Evolutionary conservation across 179 eudicot species (phyloP), one percentile per base, ranked within the genome.

Genomic region (Heliamphora pulchella): DNA sequence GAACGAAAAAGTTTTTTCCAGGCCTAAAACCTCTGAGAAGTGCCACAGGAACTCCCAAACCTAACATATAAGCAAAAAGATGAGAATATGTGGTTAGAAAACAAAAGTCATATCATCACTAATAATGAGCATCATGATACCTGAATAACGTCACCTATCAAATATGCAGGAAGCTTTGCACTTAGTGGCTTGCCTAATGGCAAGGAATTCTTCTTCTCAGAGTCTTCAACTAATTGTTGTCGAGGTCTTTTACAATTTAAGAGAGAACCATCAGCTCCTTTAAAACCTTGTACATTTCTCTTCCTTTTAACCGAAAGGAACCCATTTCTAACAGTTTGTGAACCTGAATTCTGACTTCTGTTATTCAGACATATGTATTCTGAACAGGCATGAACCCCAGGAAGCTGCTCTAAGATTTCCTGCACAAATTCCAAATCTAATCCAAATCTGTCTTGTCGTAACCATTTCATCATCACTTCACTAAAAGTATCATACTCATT

Each of bases 371-470:
- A 78, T 81, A 84, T 86, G 86, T 96, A 96, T 20, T 74, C 82
- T 64, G 86, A 78, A 85, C 97, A 93, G 47, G 82, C 81, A 63
- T 66, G 58, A 74, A 83, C 89, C 69, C 83, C 88, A 75, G 98
- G 96, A 83, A 88, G 92, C 78, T 90, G 89, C 81, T 96, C 99
- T 65, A 96, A 61, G 77, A 92, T 87, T 82, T 96, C 99, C 80
- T 89, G 98, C 58, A 96, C 94, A 82, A 96, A 93, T 63, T 88
- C 98, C n/a, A 79, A 84, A 81, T 96, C 96, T 74, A 96, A 83
- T 63, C 97, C 98, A 84, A 93, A 96, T 78, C 99, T 89, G 83
- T 96, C 98, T 61, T 83, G 71, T 67, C 82, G 81, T 76, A 96
- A 83, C 99, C 98, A 96, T 61, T 81, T 79, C 77, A 82, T 81